Evolutionary conservation across 2,329 filamentous ascomycete species (phyloP), one percentile per base, ranked within the genome.

Genomic region (Ophiostoma triangulosporum): DNA sequence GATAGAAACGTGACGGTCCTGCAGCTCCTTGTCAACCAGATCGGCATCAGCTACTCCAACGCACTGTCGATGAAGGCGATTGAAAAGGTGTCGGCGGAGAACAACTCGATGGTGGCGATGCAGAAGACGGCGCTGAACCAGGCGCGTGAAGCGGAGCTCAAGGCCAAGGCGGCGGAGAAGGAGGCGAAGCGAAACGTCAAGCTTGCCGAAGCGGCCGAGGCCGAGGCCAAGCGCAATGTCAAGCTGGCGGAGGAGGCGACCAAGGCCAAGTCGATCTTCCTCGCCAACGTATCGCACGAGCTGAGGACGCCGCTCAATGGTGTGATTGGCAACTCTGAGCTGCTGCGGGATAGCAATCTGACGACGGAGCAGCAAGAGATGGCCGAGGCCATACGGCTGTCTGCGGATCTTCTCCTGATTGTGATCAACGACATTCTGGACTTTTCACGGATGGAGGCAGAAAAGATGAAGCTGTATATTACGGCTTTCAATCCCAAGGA

Each of bases 361-460:
- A 81, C 85, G 59, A 77, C 74, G 55, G 87, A 94, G 58, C 87
- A 94, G 65, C 75, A 82, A 31, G 88, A 94, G 60, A 93, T 89
- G 73, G 86, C 87, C 4, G 88, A 94, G 63, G 91, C 88, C 15
- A 93, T 94, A 53, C 81, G 88, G 50, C 77, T 90, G 31, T 94
- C 87, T 49, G 88, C 88, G 0, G 89, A 96, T 64, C 81, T 93
- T 15, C 70, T 96, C 14, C 73, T 96, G 26, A 93, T 89, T 0
- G 88, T 96, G 48, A 96, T 96, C 69, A 96, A 96, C 63, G 91
- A 97, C 63, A 95, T 96, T 52, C 73, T 96, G 4, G 91, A 97
- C 67, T 94, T 95, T 64, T 95, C 89, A 26, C 94, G 95, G 67
- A 88, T 93, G 71, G 88, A 95, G 65, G 88, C 86, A 3, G 87